phyloP scores from a whole-genome alignment of 2,329 filamentous ascomycete genomes.

The Colletotrichum tropicale region DNA sequence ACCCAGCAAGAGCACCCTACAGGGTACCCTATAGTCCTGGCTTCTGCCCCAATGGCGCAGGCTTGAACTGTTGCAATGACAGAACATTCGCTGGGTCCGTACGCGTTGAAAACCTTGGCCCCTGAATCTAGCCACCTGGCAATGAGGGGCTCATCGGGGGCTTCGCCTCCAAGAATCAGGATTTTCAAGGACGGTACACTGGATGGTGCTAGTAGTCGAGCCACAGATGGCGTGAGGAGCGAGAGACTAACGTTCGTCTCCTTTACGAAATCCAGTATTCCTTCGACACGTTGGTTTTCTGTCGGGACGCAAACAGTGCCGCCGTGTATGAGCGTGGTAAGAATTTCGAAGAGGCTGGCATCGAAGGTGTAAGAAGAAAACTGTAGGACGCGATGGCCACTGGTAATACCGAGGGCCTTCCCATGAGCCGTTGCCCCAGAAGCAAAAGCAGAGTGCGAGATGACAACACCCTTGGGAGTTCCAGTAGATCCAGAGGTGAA shows the following conservation, averaged over 20 bases:
- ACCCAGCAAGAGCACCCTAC: conserved; percentile 31
- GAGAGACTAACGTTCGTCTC: neutral
- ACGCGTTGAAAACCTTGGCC: conserved; percentile 26
- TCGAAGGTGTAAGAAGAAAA: conserved; percentile 43
- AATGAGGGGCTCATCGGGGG: neutral
- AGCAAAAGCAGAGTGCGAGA: conserved; percentile 23
- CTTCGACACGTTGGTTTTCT: conserved; percentile 35
- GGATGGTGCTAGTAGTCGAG: neutral
- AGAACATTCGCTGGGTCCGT: conserved; percentile 38
- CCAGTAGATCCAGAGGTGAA: conserved; percentile 50
- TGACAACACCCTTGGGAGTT: conserved; percentile 50
- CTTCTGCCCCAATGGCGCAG: neutral
- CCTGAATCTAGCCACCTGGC: conserved; percentile 26
- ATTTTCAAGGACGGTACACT: neutral
- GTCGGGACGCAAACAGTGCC: conserved; percentile 44
- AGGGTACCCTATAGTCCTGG: conserved; percentile 21
- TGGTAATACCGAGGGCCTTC: neutral
- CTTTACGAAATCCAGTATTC: conserved; percentile 5
- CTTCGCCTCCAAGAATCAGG: conserved; percentile 6
- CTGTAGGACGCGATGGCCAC: conserved; percentile 19
- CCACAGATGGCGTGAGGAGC: conserved; percentile 10
- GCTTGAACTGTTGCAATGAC: conserved; percentile 48
- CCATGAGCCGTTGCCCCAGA: conserved; percentile 22
- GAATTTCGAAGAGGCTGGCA: conserved; percentile 37
- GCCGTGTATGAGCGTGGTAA: conserved; percentile 38